Evolutionary conservation across 331 rosid genomes (phyloP), one percentile per base, ranked within the genome.

Genomic region (Acacia pycnantha): DNA sequence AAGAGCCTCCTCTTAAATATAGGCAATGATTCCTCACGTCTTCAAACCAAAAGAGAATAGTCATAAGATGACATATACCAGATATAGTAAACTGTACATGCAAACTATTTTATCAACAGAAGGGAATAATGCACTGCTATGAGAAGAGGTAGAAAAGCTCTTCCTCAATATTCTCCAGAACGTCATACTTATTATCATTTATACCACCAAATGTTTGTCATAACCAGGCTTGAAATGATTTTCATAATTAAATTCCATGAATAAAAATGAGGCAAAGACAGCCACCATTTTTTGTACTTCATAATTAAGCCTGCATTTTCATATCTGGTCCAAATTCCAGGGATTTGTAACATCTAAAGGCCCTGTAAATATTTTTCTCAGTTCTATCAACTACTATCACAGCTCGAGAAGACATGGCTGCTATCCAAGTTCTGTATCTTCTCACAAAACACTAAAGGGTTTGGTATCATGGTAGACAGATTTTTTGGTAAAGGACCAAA

Each of bases 1-100:
- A 96, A 86, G 82, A 96, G 90, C 87, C 95, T 96, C 89, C 99
- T 94, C 86, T 96, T 96, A 87, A 94, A 94, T 82, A 91, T 88
- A 58, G 99, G 97, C 79, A 96, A 85, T 0, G 94, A 90, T 86
- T 96, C 97, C 88, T 96, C 98, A 2, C 98, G 97, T 86, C 99
- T 96, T 87, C 83, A 89, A 89, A 85, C 77, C 74, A 58, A 47
- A 77, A 72, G 71, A 83, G 48, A 85, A 77, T 21, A 31, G 78
- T 77, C 62, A 79, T 26, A 66, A 43, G 77, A 79, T 77, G 24
- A 70, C 41, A 77, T 29, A 47, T 72, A 16, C 2, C 59, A 80
- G 81, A 40, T 69, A 77, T 65, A 48, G 4, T 31, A 13, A 44
- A 82, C 33, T 78, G 54, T 69, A 26, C 68, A 37, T 18, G 46